Evolutionary conservation across 768 basidiomycete genomes (phyloP).

Genomic region (Porphyrellus cyaneotinctus): DNA sequence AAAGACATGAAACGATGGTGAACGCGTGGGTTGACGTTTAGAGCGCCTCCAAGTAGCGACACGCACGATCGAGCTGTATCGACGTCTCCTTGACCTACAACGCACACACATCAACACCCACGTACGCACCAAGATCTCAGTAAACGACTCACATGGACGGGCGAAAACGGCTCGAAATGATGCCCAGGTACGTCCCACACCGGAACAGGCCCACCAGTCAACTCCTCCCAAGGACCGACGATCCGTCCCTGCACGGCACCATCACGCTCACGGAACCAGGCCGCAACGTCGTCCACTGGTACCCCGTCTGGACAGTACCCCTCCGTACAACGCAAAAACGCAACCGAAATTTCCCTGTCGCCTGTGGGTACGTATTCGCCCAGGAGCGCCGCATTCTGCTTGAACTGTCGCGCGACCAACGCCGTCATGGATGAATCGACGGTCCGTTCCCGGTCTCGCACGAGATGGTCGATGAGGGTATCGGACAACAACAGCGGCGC

Average conservation of each 20-base stretch:
- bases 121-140: not conserved
- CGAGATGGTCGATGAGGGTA: constrained; percentile 44
- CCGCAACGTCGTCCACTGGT: constrained; percentile 31
- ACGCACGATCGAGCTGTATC: constrained; percentile 20
- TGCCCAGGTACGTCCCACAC: constrained; percentile 59
- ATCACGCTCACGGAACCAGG: constrained; percentile 50
- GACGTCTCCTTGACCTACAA: constrained; percentile 23
- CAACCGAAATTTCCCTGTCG: constrained; percentile 34
- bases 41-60: constrained; percentile 10
- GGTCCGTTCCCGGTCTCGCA: constrained; percentile 32
- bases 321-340: constrained; percentile 51
- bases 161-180: constrained; percentile 59
- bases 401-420: constrained; percentile 47
- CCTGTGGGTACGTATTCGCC: constrained; percentile 39
- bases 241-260: constrained; percentile 24
- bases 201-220: constrained; percentile 37
- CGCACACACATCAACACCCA: not conserved
- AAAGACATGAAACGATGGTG: no score
- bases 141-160: constrained; percentile 41
- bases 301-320: constrained; percentile 36
- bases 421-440: constrained; percentile 25
- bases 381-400: constrained; percentile 45
- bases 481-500: constrained; percentile 51
- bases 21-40: not conserved
- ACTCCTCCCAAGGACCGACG: constrained; percentile 44